phyloP scores from a whole-genome alignment of 345 rosid genomes.

The Citrus unshiu region DNA sequence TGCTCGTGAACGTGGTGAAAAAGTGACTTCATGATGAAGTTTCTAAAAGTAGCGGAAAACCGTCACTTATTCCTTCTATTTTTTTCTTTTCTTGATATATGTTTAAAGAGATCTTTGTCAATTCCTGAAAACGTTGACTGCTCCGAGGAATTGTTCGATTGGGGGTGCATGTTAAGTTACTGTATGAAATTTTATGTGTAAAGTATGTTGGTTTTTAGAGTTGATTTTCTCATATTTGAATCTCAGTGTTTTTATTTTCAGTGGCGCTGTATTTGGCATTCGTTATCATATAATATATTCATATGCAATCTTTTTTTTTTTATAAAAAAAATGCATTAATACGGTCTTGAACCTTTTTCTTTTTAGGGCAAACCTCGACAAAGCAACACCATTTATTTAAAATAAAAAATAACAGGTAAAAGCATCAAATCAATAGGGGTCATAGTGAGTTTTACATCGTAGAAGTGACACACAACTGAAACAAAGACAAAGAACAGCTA shows the following conservation, averaged over 20 bases:
- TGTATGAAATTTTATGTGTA: not conserved
- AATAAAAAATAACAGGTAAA: no score
- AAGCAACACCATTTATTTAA: no score
- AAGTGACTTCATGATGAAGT: constrained; percentile 22
- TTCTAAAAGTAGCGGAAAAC: not conserved
- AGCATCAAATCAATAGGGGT: no score
- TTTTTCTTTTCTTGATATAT: not conserved
- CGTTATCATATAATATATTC: not conserved
- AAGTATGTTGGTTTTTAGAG: not conserved
- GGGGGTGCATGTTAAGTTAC: not conserved
- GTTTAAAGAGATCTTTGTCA: not conserved
- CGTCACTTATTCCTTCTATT: not conserved
- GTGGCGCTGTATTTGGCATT: not conserved
- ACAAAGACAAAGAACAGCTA: no score
- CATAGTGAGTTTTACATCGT: no score
- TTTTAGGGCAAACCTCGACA: no score
- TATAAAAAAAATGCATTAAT: not conserved
- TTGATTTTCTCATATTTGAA: not conserved
- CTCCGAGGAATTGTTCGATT: not conserved
- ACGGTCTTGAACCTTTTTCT: not conserved
- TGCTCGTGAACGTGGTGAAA: constrained; percentile 62
- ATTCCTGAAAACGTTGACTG: not conserved
- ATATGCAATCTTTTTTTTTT: not conserved
- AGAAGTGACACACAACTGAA: no score
- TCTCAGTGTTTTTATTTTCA: not conserved